Base-by-base conservation (phyloP, 306 rosid genomes). In the Cercis canadensis region DNA sequence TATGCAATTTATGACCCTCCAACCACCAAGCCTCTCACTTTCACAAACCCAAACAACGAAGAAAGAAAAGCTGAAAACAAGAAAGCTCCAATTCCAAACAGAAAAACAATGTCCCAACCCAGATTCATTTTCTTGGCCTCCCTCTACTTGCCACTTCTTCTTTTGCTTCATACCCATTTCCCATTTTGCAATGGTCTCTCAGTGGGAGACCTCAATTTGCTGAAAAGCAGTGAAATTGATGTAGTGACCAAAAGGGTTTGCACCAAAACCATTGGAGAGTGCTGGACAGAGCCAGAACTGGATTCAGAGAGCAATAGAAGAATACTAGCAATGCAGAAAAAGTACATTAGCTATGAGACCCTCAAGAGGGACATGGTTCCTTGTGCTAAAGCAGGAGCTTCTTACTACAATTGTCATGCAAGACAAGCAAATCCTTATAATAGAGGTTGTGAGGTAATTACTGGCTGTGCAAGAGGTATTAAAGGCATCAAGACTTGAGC, bases 381-480 rank as follows among this genome's bases (percentile, higher is more conserved):
- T 0, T 94, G 98, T 70, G 87, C 61, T 41, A 89, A 54, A 29
- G 76, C 91, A 13, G 98, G 98, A 4, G 92, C 89, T 89, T 86
- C 98, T 2, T 94, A 94, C 83, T 94, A 94, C 74, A 87, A 86
- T 66, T 94, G 98, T 44, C 88, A 90, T 73, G 70, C 84, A 57
- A 85, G 74, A 12, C 83, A 29, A 41, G 97, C 90, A 2, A 82
- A 94, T 73, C 93, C 88, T 50, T 94, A 94, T 55, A 68, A 31
- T 5, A 81, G 98, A 80, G 98, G 98, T 13, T 94, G 98, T 58
- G 96, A 86, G 73, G 81, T 89, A 11, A 94, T 94, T 70, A 89
- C 97, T 64, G 53, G 86, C 11, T 94, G 98, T 78, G 96, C 94
- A 15, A 86, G 98, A 87, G 96, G 88, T 79, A 57, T 33, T 81